Conservation (phyloP, 1,284 basidiomycete species). For the Schizophyllum commune region DNA sequence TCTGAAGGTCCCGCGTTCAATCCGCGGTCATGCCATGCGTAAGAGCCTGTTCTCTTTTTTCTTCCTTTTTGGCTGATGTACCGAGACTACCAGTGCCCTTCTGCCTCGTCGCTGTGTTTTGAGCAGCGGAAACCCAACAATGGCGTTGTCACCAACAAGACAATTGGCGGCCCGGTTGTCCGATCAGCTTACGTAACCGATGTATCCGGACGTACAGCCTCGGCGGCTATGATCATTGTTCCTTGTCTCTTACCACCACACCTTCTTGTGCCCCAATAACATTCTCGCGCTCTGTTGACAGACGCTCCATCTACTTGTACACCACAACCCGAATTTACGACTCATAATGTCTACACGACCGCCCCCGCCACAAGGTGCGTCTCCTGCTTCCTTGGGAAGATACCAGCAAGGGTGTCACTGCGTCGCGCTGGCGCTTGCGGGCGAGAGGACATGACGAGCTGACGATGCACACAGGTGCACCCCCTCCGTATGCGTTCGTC, state of each 20-base stretch:
- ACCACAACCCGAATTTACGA: not conserved
- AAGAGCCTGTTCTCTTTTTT: too few relatives aligned
- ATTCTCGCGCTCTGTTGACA: not conserved
- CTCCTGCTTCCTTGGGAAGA: not conserved
- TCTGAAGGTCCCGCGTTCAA: too few relatives aligned
- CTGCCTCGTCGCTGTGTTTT: too few relatives aligned
- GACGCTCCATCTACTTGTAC: not conserved
- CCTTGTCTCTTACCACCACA: not conserved
- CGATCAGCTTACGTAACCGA: not conserved
- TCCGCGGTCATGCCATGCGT: too few relatives aligned
- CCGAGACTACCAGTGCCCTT: too few relatives aligned
- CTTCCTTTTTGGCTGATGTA: too few relatives aligned
- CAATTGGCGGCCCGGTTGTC: not conserved
- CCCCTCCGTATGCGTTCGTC: constrained; percentile 54
- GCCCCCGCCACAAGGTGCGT: constrained; percentile 28
- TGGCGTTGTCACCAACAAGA: not conserved
- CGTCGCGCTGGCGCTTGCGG: not conserved
- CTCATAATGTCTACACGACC: constrained; percentile 9
- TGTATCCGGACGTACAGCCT: not conserved
- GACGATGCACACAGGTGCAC: constrained; percentile 29
- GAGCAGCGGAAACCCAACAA: too few relatives aligned
- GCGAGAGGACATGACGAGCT: not conserved
- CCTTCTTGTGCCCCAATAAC: not conserved
- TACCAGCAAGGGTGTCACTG: not conserved
- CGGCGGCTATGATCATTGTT: not conserved